Base-by-base conservation (phyloP, 306 rosid genomes). In the Gastrolobium villosum region DNA sequence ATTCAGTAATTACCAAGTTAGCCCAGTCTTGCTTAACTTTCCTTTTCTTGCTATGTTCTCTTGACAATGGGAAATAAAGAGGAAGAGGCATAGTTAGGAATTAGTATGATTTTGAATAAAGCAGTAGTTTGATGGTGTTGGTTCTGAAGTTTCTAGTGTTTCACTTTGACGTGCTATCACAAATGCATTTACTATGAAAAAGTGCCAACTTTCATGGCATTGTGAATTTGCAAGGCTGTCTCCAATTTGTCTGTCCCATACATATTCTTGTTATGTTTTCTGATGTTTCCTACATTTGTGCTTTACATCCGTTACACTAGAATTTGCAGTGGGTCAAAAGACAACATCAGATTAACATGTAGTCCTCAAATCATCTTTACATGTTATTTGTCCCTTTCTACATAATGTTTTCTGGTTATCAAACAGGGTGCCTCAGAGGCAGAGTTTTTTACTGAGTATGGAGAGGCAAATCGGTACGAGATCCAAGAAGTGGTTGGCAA, bases 371-470 rank as follows among this genome's bases (percentile, higher is more conserved):
- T 74, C 4, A 8, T 76, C 34, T 67, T 74, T 72, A 20, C 41
- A 55, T 50, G 53, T 52, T 43, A 34, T 43, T 39, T 71, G 63
- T 62, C 61, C 49, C 30, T 75, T 73, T 60, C 40, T 35, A 2
- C 64, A 43, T 72, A 57, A 72, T 57, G 54, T 46, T 67, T 41
- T 72, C 3, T 83, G 79, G 67, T 77, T 68, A 37, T 80, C 57
- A 52, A 86, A 45, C 80, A 93, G 98, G 90, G 90, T 62, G 83
- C 81, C 60, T 43, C 75, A 35, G 97, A 93, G 83, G 60, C 91
- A 30, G 98, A 95, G 31, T 95, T 95, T 84, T 95, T 95, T 88
- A 95, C 99, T 0, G 99, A 93, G 76, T 95, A 89, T 73, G 99
- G 99, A 75, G 99, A 95, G 83, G 98, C 90, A 56, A 95, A 81